Conservation (phyloP, 225 moss, liverwort and hornwort species). For the Lunularia cruciata region DNA sequence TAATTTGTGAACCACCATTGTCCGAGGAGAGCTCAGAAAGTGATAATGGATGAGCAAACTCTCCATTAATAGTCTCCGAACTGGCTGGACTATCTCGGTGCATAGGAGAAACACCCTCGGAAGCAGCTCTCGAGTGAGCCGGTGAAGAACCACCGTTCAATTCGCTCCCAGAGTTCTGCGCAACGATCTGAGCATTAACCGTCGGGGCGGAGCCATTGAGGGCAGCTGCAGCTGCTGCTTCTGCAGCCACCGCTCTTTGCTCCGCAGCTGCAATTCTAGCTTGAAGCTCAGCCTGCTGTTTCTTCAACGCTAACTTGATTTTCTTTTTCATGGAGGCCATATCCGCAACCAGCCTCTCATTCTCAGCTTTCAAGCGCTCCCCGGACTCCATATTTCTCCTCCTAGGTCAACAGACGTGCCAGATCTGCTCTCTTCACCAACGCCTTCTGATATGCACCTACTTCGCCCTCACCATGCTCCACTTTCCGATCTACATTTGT, state of each 20-base stretch:
- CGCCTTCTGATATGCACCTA: neutral
- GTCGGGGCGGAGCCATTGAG: constrained; percentile 30
- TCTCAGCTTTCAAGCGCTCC: constrained; percentile 66
- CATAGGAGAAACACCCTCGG: neutral
- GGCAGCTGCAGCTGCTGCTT: constrained; percentile 63
- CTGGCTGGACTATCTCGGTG: constrained; percentile 1
- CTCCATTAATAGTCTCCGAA: constrained; percentile 18
- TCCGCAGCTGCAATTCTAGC: constrained; percentile 68
- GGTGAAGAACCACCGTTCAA: constrained; percentile 27
- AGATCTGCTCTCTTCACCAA: neutral
- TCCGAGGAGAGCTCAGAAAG: constrained; percentile 16
- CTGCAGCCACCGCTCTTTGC: constrained; percentile 75
- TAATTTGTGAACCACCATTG: constrained; percentile 16
- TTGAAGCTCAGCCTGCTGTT: constrained; percentile 76
- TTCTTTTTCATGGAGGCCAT: constrained; percentile 87
- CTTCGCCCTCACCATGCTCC: neutral
- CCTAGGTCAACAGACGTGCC: constrained; percentile 21
- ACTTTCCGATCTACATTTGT: constrained; percentile 7
- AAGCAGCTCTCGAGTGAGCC: constrained; percentile 1
- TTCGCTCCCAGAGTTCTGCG: constrained; percentile 14
- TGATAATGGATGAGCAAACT: constrained; percentile 24
- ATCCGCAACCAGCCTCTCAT: constrained; percentile 65
- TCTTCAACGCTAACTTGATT: constrained; percentile 79
- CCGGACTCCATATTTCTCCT: constrained; percentile 34
- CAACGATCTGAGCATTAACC: constrained; percentile 32